Evolutionary conservation across 2,329 filamentous ascomycete genomes (phyloP).

Genomic region (Colletotrichum eleusines): DNA sequence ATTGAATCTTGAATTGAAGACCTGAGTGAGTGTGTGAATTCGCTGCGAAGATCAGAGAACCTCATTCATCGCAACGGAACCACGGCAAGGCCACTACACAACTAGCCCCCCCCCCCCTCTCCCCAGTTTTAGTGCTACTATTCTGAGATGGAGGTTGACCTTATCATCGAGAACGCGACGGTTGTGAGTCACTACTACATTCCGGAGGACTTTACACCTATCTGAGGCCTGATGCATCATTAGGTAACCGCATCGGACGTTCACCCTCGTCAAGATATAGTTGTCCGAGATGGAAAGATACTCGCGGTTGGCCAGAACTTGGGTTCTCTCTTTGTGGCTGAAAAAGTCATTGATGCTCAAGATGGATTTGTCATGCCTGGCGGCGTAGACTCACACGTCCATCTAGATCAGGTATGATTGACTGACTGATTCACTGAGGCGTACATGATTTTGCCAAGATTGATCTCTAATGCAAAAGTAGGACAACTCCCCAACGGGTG

Average conservation of each 20-base stretch:
- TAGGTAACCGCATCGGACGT: constrained; percentile 36
- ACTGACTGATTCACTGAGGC: constrained; percentile 29
- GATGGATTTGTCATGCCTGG: constrained; percentile 47
- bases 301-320: constrained; percentile 20
- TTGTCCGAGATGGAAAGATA: constrained; percentile 29
- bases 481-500: constrained; percentile 41
- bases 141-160: constrained; percentile 26
- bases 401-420: constrained; percentile 52
- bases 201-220: not conserved
- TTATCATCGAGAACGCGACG: constrained; percentile 33
- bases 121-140: not conserved
- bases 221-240: not conserved
- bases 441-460: constrained; percentile 51
- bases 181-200: constrained; percentile 17
- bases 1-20: not conserved
- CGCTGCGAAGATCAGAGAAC: not conserved
- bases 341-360: constrained; percentile 21
- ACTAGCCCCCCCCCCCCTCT: not conserved
- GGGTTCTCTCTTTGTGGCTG: constrained; percentile 17
- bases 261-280: constrained; percentile 23
- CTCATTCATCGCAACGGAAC: not conserved
- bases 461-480: constrained; percentile 41
- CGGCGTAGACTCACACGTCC: constrained; percentile 56
- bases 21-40: not conserved
- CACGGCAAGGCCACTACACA: not conserved